Base-by-base conservation (phyloP, 371 early-diverging fungal species). In the Saksenaea oblongispora region DNA sequence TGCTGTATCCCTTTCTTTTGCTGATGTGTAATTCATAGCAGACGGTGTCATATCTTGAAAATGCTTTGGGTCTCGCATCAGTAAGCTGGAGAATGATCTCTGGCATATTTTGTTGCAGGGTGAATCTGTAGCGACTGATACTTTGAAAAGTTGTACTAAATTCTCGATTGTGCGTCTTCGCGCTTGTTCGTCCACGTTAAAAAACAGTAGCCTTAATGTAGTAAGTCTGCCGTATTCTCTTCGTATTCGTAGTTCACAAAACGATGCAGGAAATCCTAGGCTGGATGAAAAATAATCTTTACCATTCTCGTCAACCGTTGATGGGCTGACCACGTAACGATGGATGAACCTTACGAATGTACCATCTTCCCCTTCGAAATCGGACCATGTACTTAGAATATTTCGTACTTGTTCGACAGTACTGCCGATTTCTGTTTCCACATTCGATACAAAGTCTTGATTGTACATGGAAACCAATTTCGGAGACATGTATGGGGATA, bases 21-120 rank as follows among this genome's bases (percentile, higher is more conserved):
- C 7, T 28, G 36, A 9, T 26, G 36, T 22, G 35, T 22, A 36
- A 10, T 17, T 18, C 35, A 28, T 5, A 14, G 37, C 28, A 9
- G 24, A 31, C n/a, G 54, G 17, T n/a, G 42, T 5, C 28, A 35
- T 34, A 24, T 58, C 61, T 56, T 64, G 60, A 35, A 73, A 77
- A 56, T 82, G 82, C 22, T 77, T 71, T 1, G 62, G 56, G 62
- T 87, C 87, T n/a, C 85, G 58, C 66, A 87, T 77, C 13, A 87
- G 58, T 42, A 87, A 58, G 15, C 75, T 62, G 2, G 81, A 75
- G 39, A 84, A 70, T 0, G 86, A 85, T 37, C 86, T 73, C 47
- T 67, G 58, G 58, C 85, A 85, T 5, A 87, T 74, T 36, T 47
- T 67, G 54, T 73, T 74, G 34, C 64, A 70, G 28, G 69, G 28